Percentiles rank a stretch among this genome's conserved stretches.
These are phyloP conservation scores for Zychaea mexicana DNA, from an alignment of 371 early-diverging fungal species.

Conservation along the genomic window DNA sequence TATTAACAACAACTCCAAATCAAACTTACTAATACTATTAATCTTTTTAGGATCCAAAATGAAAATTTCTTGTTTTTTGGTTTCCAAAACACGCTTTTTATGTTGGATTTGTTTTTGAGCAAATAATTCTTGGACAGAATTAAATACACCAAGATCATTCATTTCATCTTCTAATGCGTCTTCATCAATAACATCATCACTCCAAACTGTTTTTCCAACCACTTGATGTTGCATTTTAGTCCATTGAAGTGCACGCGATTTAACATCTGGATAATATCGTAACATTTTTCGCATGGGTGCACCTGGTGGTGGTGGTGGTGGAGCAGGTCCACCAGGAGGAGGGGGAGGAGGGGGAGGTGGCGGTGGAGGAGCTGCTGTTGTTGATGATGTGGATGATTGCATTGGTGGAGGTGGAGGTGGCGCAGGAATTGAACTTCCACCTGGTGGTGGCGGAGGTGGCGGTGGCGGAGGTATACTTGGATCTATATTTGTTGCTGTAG, in stretches of 20 bases:
- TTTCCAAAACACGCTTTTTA: slow-evolving; percentile 31
- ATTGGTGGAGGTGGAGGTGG: slow-evolving; percentile 5
- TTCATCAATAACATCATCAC: slow-evolving; percentile 49
- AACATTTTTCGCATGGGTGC: slow-evolving; percentile 55
- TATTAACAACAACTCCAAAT: too few relatives aligned
- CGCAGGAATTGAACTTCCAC: neutral
- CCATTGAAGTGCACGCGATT: slow-evolving; percentile 87
- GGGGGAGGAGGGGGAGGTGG: slow-evolving; percentile 41
- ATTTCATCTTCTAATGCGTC: slow-evolving; percentile 55
- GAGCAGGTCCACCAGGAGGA: slow-evolving; percentile 19
- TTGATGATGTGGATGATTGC: too few relatives aligned
- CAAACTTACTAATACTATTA: slow-evolving; percentile 73
- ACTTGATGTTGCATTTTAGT: slow-evolving; percentile 74
- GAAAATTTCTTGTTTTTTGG: slow-evolving; percentile 54
- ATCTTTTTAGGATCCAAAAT: slow-evolving; percentile 79
- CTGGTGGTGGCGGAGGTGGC: slow-evolving; percentile 8
- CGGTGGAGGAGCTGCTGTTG: slow-evolving; percentile 8
- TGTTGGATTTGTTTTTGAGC: slow-evolving; percentile 66
- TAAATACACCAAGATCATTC: slow-evolving; percentile 63
- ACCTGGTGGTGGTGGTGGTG: slow-evolving; percentile 41
- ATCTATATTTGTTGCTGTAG: slow-evolving; percentile 13
- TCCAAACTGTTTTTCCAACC: slow-evolving; percentile 66
- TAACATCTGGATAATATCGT: slow-evolving; percentile 67
- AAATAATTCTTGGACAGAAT: slow-evolving; percentile 73
- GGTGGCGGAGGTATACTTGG: slow-evolving; percentile 15